phyloP scores from a whole-genome alignment of 2,329 filamentous ascomycete species.

The Nannizzia gypsea region DNA sequence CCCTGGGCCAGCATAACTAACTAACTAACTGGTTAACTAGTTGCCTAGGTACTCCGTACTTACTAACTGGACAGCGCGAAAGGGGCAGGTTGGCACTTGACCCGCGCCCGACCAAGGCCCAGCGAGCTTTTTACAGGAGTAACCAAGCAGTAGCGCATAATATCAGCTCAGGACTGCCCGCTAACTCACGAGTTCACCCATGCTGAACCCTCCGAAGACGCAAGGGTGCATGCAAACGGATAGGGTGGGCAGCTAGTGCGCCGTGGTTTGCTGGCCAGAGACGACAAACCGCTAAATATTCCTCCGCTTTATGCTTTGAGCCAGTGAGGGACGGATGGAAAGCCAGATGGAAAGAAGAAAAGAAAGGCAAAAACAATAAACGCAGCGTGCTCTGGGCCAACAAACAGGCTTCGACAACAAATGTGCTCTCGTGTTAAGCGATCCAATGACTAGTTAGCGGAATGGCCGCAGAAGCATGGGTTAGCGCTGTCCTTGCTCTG shows the following conservation, averaged over 20 bases:
- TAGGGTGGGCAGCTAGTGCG: not conserved
- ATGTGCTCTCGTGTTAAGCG: not conserved
- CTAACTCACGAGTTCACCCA: too few species aligned
- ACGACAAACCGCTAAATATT: not conserved
- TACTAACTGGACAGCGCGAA: too few species aligned
- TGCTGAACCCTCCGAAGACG: not conserved
- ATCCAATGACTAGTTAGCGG: not conserved
- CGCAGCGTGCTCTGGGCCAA: not conserved
- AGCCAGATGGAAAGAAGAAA: not conserved
- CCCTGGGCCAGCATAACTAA: not conserved
- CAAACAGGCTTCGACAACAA: not conserved
- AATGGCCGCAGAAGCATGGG: not conserved
- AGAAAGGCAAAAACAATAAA: not conserved
- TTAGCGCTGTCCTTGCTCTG: not conserved
- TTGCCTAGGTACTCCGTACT: too few species aligned
- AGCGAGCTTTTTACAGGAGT: too few species aligned
- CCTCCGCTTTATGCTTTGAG: not conserved
- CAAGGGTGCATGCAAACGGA: not conserved
- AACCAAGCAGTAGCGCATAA: too few species aligned
- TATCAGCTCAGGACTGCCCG: too few species aligned
- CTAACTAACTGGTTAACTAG: too few species aligned
- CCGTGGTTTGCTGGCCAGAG: too few species aligned
- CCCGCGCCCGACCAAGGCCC: not conserved
- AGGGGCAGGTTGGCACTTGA: not conserved
- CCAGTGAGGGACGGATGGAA: not conserved